These are phyloP conservation scores for Hemileccinum rubropunctum DNA, from an alignment of 768 basidiomycete species.

Conservation along the genomic window DNA sequence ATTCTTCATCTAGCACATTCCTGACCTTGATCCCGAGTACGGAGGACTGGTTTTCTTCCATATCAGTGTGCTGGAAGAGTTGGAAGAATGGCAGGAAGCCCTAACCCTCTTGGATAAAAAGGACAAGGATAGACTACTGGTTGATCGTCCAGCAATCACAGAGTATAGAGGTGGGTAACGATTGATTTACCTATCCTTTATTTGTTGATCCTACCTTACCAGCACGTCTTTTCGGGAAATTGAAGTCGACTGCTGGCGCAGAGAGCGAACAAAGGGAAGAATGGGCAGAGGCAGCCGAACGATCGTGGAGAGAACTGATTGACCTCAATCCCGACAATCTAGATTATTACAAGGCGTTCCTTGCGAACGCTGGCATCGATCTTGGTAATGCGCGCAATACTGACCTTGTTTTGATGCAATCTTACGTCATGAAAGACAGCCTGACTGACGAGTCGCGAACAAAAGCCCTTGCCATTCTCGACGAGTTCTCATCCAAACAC, in stretches of 20 bases:
- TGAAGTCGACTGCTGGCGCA: slow-evolving; percentile 24
- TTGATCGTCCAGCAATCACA: slow-evolving; percentile 68
- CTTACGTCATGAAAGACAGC: slow-evolving; percentile 32
- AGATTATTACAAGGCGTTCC: slow-evolving; percentile 75
- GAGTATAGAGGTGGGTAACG: slow-evolving; percentile 57
- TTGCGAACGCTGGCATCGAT: slow-evolving; percentile 62
- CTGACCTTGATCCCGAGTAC: slow-evolving; percentile 76
- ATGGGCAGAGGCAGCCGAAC: slow-evolving; percentile 65
- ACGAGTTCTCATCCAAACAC: slow-evolving; percentile 56
- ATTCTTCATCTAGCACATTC: slow-evolving; percentile 54
- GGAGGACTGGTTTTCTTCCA: slow-evolving; percentile 83
- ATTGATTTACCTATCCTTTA: neutral
- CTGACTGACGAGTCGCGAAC: slow-evolving; percentile 48
- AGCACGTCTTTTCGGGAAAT: slow-evolving; percentile 79
- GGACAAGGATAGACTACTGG: slow-evolving; percentile 61
- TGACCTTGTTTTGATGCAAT: neutral
- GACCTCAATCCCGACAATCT: slow-evolving; percentile 83
- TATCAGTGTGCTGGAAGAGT: slow-evolving; percentile 67
- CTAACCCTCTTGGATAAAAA: slow-evolving; percentile 60
- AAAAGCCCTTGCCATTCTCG: slow-evolving; percentile 56
- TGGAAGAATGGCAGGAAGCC: slow-evolving; percentile 60
- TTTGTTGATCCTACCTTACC: slow-evolving; percentile 10
- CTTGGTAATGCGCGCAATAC: slow-evolving; percentile 46
- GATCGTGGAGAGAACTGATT: slow-evolving; percentile 77
- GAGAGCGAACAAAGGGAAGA: slow-evolving; percentile 24